phyloP scores from a whole-genome alignment of 805 yeast species.

The Candida bentonensis region DNA sequence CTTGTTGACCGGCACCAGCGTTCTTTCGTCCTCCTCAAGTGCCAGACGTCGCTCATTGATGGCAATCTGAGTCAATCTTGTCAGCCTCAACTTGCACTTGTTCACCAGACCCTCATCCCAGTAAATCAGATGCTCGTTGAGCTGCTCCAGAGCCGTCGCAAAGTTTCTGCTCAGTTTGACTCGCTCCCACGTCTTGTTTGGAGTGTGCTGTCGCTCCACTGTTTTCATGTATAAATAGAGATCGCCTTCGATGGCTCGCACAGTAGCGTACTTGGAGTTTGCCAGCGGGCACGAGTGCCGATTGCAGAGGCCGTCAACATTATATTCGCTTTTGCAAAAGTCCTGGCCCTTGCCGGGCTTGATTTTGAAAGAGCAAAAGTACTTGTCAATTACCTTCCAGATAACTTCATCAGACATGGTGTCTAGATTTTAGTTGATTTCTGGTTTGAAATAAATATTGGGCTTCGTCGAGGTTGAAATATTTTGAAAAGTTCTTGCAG shows the following conservation, averaged over 20 bases:
- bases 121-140: conserved; percentile 74
- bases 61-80: conserved; percentile 89
- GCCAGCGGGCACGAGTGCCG: conserved; percentile 96
- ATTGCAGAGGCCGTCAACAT: conserved; percentile 86
- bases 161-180: conserved; percentile 82
- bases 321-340: conserved; percentile 92
- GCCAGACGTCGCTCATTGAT: conserved; percentile 91
- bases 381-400: conserved; percentile 94
- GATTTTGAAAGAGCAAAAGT: conserved; percentile 88
- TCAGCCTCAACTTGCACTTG: conserved; percentile 91
- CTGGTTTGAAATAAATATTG: background rate
- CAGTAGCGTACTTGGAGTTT: conserved; percentile 30
- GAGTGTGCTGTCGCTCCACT: conserved; percentile 94
- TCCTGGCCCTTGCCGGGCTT: conserved; percentile 80
- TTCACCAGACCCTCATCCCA: conserved; percentile 89
- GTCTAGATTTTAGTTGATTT: conserved; percentile 8
- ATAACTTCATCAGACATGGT: conserved; percentile 60
- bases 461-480: background rate
- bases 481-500: background rate
- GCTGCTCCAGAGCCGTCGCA: conserved; percentile 72
- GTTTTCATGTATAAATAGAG: conserved; percentile 70
- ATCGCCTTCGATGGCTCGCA: conserved; percentile 21
- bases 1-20: conserved; percentile 81
- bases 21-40: conserved; percentile 80
- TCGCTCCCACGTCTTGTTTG: conserved; percentile 89